These are phyloP conservation scores for Fusarium virguliforme DNA, from an alignment of 2,329 filamentous ascomycete species.

Conservation along the genomic window DNA sequence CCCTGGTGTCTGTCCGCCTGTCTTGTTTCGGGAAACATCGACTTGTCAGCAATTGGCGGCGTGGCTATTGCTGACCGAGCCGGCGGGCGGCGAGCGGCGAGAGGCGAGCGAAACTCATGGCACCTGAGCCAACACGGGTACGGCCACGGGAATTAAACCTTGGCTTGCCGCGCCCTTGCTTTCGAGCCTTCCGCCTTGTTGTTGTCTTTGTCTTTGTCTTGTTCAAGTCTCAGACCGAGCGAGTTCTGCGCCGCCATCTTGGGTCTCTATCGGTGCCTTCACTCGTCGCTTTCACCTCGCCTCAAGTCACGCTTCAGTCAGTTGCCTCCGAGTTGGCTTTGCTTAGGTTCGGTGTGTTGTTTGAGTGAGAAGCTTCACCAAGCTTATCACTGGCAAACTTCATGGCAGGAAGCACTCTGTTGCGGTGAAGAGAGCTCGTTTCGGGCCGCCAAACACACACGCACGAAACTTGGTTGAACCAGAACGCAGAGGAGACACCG, in stretches of 20 bases:
- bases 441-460: constrained; percentile 1
- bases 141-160: constrained; percentile 38
- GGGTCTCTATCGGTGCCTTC: background rate
- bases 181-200: constrained; percentile 12
- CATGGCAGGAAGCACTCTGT: background rate
- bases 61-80: constrained; percentile 28
- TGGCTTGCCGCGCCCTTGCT: constrained; percentile 29
- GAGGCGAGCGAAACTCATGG: constrained; percentile 26
- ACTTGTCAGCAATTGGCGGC: constrained; percentile 23
- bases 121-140: constrained; percentile 23
- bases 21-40: constrained; percentile 17
- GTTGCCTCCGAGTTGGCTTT: constrained; percentile 4
- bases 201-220: constrained; percentile 10
- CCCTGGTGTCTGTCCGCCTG: constrained; percentile 2
- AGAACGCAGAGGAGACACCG: background rate
- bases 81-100: constrained; percentile 33
- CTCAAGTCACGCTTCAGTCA: background rate
- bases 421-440: background rate
- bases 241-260: background rate
- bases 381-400: background rate
- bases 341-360: constrained; percentile 11
- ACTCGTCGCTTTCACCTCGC: background rate
- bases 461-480: background rate
- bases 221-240: constrained; percentile 9
- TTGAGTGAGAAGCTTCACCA: constrained; percentile 10